Conservation (phyloP, 352 stramenopile genomes). For the Pythium scleroteichum region DNA sequence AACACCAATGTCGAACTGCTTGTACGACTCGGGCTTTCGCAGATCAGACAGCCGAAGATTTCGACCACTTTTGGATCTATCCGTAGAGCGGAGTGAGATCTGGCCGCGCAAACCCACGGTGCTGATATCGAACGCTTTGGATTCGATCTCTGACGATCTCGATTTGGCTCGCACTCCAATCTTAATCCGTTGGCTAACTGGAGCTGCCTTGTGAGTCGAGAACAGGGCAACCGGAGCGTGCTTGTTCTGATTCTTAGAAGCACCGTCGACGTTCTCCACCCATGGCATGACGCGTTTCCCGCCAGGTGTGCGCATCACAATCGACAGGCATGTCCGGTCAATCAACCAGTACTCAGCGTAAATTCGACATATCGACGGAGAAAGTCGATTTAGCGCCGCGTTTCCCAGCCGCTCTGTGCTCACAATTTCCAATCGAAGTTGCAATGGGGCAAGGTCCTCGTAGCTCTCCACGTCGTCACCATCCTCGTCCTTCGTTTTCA, state of each 20-base stretch:
- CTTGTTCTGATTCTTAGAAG: constrained; percentile 21
- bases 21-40: constrained; percentile 41
- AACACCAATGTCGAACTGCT: constrained; percentile 84
- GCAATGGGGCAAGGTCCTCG: constrained; percentile 9
- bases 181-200: constrained; percentile 60
- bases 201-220: constrained; percentile 61
- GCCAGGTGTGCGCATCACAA: constrained; percentile 68
- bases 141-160: constrained; percentile 56
- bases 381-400: constrained; percentile 29
- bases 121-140: constrained; percentile 76
- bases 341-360: constrained; percentile 88
- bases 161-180: constrained; percentile 50
- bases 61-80: constrained; percentile 36
- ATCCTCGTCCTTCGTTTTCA: constrained; percentile 26
- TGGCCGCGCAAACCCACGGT: constrained; percentile 74
- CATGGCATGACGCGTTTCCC: constrained; percentile 50
- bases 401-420: constrained; percentile 19
- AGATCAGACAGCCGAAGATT: constrained; percentile 50
- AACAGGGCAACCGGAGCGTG: constrained; percentile 72
- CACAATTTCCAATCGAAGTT: constrained; percentile 29
- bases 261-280: constrained; percentile 16
- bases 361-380: constrained; percentile 64
- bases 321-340: constrained; percentile 69
- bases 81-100: constrained; percentile 59
- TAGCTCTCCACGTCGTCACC: neutral